Conservation (phyloP, 1,139 yeast species). For the Yamadazyma pseudoaaseri region DNA sequence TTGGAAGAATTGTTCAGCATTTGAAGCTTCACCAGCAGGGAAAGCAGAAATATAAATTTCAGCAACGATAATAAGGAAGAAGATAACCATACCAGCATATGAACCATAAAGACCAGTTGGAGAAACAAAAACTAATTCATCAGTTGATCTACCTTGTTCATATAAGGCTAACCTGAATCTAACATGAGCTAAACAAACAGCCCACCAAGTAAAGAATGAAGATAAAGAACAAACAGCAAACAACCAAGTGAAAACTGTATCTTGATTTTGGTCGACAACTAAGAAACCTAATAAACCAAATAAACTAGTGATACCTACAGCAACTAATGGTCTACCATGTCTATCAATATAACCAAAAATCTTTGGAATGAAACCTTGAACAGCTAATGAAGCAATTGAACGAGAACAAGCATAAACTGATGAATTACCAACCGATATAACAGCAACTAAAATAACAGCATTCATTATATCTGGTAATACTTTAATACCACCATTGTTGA, state of each 20-base stretch:
- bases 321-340: constrained; percentile 56
- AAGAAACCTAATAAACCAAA: constrained; percentile 66
- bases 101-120: constrained; percentile 52
- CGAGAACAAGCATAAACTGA: constrained; percentile 57
- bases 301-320: constrained; percentile 46
- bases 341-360: constrained; percentile 54
- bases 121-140: constrained; percentile 48
- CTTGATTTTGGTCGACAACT: constrained; percentile 48
- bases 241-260: constrained; percentile 59
- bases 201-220: constrained; percentile 54
- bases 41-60: constrained; percentile 47
- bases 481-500: constrained; percentile 35
- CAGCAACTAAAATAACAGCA: constrained; percentile 51
- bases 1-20: constrained; percentile 17
- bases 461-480: constrained; percentile 52
- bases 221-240: constrained; percentile 65
- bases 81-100: constrained; percentile 37
- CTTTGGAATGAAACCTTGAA: constrained; percentile 45
- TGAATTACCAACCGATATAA: constrained; percentile 54
- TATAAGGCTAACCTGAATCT: constrained; percentile 39
- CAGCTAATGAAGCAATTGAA: constrained; percentile 54
- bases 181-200: constrained; percentile 38
- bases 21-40: constrained; percentile 34
- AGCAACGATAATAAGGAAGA: constrained; percentile 42
- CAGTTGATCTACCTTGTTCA: constrained; percentile 34